phyloP scores from a whole-genome alignment of 345 rosid species.

The thale cress (Arabidopsis thaliana) region TAIR10.1 NC_003076.8:2541501-2542000 shows the following conservation, averaged over 20 bases:
- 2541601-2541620: background rate
- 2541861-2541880: slow-evolving; percentile 65
- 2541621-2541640: slow-evolving; percentile 77
- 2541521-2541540: slow-evolving; percentile 61
- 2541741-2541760: background rate
- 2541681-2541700: slow-evolving; percentile 80
- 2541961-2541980: slow-evolving; percentile 40
- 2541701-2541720: slow-evolving; percentile 59
- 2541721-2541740: slow-evolving; percentile 10
- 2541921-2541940: slow-evolving; percentile 92
- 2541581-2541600: background rate
- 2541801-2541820: slow-evolving; percentile 72
- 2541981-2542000: slow-evolving; percentile 44
- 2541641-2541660: slow-evolving; percentile 68
- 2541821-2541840: slow-evolving; percentile 87
- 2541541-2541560: slow-evolving; percentile 31
- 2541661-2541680: slow-evolving; percentile 70
- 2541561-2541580: slow-evolving; percentile 7
- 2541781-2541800: background rate
- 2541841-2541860: slow-evolving; percentile 64
- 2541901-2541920: slow-evolving; percentile 83
- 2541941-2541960: slow-evolving; percentile 55
- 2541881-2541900: slow-evolving; percentile 75
- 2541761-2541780: background rate
- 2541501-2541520: slow-evolving; percentile 72